Evolutionary conservation across 768 basidiomycete genomes (phyloP).

Genomic region (Termitomyces bulborhizus): DNA sequence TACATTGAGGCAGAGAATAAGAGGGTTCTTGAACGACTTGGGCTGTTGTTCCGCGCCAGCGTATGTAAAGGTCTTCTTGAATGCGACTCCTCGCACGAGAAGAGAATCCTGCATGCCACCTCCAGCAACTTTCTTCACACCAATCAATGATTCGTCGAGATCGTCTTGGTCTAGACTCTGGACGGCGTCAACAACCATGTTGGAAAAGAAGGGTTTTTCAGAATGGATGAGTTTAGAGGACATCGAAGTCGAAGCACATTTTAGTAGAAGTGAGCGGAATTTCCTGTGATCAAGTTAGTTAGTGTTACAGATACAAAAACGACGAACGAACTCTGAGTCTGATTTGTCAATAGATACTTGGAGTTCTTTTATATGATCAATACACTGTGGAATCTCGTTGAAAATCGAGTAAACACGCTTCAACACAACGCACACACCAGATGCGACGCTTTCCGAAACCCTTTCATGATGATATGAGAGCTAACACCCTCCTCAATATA

Average conservation of each 20-base stretch:
- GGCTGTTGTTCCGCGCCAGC: conserved; percentile 99
- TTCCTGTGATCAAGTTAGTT: conserved; percentile 42
- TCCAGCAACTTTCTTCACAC: conserved; percentile 95
- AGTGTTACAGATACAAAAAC: conserved; percentile 5
- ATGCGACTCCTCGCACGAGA: conserved; percentile 86
- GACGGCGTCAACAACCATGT: conserved; percentile 98
- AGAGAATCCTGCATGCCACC: conserved; percentile 97
- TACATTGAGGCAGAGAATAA: conserved; percentile 92
- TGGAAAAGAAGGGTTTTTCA: conserved; percentile 97
- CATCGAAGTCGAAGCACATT: conserved; percentile 99
- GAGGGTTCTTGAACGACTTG: conserved; percentile 82
- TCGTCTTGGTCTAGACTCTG: conserved; percentile 88
- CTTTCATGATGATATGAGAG: conserved; percentile 97
- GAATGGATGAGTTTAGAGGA: conserved; percentile 99
- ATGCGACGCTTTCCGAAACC: conserved; percentile 81
- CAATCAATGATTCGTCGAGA: conserved; percentile 92
- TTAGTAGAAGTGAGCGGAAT: conserved; percentile 90
- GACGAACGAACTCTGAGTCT: conserved; percentile 70
- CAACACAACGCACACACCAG: conserved; percentile 48
- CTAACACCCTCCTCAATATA: conserved; percentile 97
- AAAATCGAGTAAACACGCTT: conserved; percentile 2
- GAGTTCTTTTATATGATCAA: conserved; percentile 81
- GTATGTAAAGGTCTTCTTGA: conserved; percentile 99
- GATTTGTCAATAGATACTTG: conserved; percentile 88
- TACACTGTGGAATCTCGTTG: conserved; percentile 45